Base-by-base conservation (phyloP, 768 basidiomycete genomes). In the Guyanaporus albipodus region DNA sequence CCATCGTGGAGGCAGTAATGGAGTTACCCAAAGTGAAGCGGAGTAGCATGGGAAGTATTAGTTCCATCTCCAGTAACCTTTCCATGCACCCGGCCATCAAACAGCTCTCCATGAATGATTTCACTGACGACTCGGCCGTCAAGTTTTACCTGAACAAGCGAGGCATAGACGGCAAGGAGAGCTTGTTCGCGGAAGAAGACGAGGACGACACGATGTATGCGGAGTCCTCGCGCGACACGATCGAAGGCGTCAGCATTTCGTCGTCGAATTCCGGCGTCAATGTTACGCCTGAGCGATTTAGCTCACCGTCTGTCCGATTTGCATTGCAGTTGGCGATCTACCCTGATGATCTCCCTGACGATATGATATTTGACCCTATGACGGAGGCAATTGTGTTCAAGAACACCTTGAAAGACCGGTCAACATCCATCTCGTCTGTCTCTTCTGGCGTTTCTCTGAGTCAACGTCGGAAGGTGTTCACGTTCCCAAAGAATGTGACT, bases 81-180 rank as follows among this genome's bases (percentile, higher is more conserved):
- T 89, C 87, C 4, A 85, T 90, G 80, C 91, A 97, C 61, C 94
- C 95, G 15, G 94, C 96, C 14, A 99, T 98, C 67, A 85, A 82
- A 61, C 90, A 88, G 62, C 71, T 98, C 32, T 82, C 88, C 36
- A 95, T 96, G 91, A 96, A 94, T 58, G 96, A 98, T 63, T 98
- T 94, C 61, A 89, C 89, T 34, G 96, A 99, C 56, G 96, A 98
- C 62, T 92, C 93, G 4, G 84, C 87, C 0, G 94, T 98, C 69
- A 98, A 97, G 67, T 87, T 98, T 67, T 99, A 96, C 68, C 67
- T 98, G 53, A 92, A 97, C 64, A 74, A 89, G 44, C 72, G 77
- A 22, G 59, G 67, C 5, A 63, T 67, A 23, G 68, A 74, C 8
- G 62, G 64, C 14, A 75, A 76, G 35, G 76, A 76, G 42, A 74